These are phyloP conservation scores for Arabidopsis suecica DNA, from an alignment of 345 rosid genomes.

Conservation along the genomic window DNA sequence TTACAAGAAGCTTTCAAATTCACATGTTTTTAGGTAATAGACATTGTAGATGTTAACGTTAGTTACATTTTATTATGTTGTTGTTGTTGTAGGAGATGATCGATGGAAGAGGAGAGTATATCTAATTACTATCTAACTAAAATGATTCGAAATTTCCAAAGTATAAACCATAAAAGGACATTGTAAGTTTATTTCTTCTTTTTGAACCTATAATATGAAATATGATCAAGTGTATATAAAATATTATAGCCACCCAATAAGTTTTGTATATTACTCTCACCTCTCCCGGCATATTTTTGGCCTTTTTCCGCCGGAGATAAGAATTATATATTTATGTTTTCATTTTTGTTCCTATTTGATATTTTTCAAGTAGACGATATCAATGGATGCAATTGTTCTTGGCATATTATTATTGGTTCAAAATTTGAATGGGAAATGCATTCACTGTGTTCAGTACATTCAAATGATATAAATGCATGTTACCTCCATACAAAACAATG, in stretches of 20 bases:
- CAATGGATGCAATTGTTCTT: not conserved
- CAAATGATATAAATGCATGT: slow-evolving; percentile 25
- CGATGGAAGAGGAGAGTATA: slow-evolving; percentile 24
- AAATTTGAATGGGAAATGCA: slow-evolving; percentile 17
- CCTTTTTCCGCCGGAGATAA: slow-evolving; percentile 4
- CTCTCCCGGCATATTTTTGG: slow-evolving; percentile 16
- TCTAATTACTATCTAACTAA: slow-evolving; percentile 21
- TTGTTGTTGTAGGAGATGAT: slow-evolving; percentile 25
- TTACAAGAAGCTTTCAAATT: slow-evolving; percentile 12
- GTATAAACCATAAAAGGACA: not conserved
- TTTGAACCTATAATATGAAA: slow-evolving; percentile 4
- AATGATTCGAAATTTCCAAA: slow-evolving; percentile 17
- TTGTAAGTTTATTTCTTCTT: slow-evolving; percentile 21
- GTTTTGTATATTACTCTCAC: slow-evolving; percentile 29
- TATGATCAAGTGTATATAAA: slow-evolving; percentile 43
- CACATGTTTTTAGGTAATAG: slow-evolving; percentile 2
- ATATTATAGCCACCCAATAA: slow-evolving; percentile 22
- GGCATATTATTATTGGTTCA: not conserved
- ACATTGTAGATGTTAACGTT: not conserved
- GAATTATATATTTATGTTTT: not conserved
- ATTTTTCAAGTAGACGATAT: not conserved
- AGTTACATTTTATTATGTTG: slow-evolving; percentile 1
- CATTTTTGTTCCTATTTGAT: slow-evolving; percentile 4
- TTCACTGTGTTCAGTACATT: slow-evolving; percentile 29
- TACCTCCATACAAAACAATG: slow-evolving; percentile 29